Conservation (phyloP, 2,329 filamentous ascomycete genomes). For the Diaporthe vaccinii region DNA sequence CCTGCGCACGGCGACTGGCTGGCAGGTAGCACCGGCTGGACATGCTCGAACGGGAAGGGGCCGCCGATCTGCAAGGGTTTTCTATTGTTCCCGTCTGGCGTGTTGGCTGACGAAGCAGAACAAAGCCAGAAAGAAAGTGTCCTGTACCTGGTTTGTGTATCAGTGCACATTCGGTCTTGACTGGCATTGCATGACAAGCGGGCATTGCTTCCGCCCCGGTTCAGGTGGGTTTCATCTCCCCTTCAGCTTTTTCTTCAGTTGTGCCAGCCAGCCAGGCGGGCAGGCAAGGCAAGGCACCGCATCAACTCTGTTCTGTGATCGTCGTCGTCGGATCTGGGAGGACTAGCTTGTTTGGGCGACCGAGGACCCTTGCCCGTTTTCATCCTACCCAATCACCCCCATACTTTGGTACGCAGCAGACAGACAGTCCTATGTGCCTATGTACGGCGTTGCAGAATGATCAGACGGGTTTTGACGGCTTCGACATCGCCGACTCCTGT, state of each 20-base stretch:
- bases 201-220: constrained; percentile 7
- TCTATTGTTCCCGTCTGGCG: neutral
- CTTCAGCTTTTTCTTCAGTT: neutral
- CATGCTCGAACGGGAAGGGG: constrained; percentile 24
- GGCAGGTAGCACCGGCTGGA: neutral
- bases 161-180: neutral
- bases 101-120: neutral
- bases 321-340: neutral
- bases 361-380: neutral
- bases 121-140: neutral
- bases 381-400: neutral
- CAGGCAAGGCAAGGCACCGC: neutral
- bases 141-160: neutral
- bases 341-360: constrained; percentile 29
- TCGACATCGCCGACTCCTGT: neutral
- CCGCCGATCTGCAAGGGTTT: neutral
- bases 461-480: constrained; percentile 15
- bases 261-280: neutral
- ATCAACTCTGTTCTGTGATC: neutral
- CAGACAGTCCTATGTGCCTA: neutral
- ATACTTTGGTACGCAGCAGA: neutral
- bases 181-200: constrained; percentile 14
- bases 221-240: constrained; percentile 26
- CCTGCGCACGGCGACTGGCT: neutral
- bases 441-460: constrained; percentile 16